Evolutionary conservation across 495 filamentous ascomycete genomes (phyloP).

Genomic region (Lasiosphaeris hirsuta): DNA sequence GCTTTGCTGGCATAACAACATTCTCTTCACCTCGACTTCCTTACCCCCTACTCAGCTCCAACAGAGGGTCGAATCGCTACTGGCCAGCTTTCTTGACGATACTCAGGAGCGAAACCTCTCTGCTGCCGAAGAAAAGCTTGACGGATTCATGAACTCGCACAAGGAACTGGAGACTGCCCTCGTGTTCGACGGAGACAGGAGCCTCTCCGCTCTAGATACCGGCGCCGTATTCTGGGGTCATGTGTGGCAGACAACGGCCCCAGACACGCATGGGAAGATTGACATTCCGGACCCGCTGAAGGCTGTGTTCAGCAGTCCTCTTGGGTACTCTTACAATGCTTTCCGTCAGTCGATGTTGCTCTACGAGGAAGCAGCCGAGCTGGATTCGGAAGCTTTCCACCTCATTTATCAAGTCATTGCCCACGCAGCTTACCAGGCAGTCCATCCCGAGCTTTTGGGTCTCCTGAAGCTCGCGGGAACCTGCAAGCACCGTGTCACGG

Average conservation of each 20-base stretch:
- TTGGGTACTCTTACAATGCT: constrained; percentile 54
- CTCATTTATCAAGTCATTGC: no score
- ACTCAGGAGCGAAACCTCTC: constrained; percentile 41
- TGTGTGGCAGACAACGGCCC: background rate
- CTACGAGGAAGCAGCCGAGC: constrained; percentile 50
- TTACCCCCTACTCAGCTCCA: constrained; percentile 10
- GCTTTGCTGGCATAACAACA: constrained; percentile 46
- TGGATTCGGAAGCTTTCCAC: constrained; percentile 45
- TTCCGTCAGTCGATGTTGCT: constrained; percentile 57
- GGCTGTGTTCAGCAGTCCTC: constrained; percentile 44
- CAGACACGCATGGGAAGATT: background rate
- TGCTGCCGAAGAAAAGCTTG: constrained; percentile 35
- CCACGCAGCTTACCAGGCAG: constrained; percentile 37
- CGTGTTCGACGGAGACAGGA: constrained; percentile 59
- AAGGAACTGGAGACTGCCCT: constrained; percentile 37
- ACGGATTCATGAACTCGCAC: constrained; percentile 29
- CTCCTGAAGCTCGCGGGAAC: constrained; percentile 39
- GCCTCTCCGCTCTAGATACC: constrained; percentile 53
- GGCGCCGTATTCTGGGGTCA: constrained; percentile 51
- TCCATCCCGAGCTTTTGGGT: constrained; percentile 46
- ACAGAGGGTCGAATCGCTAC: constrained; percentile 22
- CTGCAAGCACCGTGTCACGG: constrained; percentile 41
- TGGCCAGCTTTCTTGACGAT: constrained; percentile 42
- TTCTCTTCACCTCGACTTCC: constrained; percentile 40
- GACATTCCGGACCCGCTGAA: constrained; percentile 36